Evolutionary conservation across 345 rosid genomes (phyloP), one percentile per base, ranked within the genome.

Genomic region (Erodium maritimum): DNA sequence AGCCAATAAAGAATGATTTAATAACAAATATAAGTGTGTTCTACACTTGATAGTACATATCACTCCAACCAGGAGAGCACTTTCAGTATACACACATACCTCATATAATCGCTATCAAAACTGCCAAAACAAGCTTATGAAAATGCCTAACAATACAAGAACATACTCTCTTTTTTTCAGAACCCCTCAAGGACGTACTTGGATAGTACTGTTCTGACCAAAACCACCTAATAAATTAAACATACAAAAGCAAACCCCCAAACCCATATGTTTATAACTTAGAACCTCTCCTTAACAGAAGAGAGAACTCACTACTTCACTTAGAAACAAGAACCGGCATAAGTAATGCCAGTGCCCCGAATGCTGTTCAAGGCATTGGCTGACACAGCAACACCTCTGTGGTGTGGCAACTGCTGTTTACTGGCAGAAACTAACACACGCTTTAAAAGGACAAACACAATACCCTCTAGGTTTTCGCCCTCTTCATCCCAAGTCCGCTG

Each of bases 381-480:
- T 5, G 37, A 29, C 37, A 29, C 61, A 53, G 73, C 63, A 63
- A 61, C 71, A 62, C 58, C 70, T 65, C 66, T 17, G 54, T 19
- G 8, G 61, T 62, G 37, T 58, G 61, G 45, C 55, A 52, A 64
- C 67, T 50, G 58, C 81, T 60, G 64, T 54, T 65, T 57, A 62
- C 66, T 14, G 55, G 73, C 75, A 61, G 63, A 61, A 37, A 29
- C 59, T 64, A 67, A 57, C 50, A 65, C 62, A 65, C 60, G 71
- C 70, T 68, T 67, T 69, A 52, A 69, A 50, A 70, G n/a, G 37
- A 21, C 19, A 50, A 29, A 54, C 60, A 67, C 64, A 64, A 65
- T 64, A 87, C 69, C 90, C 95, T 69, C 87, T 76, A n/a, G 46
- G 96, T 94, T 78, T 94, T 94, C 66, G 99, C 97, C 70, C 99